phyloP scores from a whole-genome alignment of 352 stramenopile species.

The Peronospora belbahrii region DNA sequence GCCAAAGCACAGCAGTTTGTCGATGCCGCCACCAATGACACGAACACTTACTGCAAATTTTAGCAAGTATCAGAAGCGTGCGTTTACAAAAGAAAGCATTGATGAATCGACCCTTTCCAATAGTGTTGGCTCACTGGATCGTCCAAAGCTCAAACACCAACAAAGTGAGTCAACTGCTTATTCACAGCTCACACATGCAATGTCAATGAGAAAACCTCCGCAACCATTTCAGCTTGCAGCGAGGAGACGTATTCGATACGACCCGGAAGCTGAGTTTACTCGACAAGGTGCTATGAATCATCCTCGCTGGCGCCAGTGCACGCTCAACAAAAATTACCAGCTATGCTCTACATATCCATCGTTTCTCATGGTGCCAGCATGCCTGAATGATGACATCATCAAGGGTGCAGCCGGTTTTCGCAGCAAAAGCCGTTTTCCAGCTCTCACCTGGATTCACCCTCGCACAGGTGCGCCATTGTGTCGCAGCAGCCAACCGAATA shows the following conservation, averaged over 20 bases:
- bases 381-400: conserved; percentile 61
- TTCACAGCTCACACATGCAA: conserved; percentile 12
- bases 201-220: conserved; percentile 24
- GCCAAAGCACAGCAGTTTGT: conserved; percentile 37
- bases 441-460: conserved; percentile 87
- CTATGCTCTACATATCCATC: conserved; percentile 66
- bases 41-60: conserved; percentile 23
- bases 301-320: conserved; percentile 54
- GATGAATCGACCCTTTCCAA: conserved; percentile 1
- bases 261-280: conserved; percentile 48
- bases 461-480: conserved; percentile 88
- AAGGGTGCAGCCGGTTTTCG: conserved; percentile 57
- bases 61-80: conserved; percentile 32
- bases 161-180: conserved; percentile 28
- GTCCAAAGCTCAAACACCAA: conserved; percentile 35
- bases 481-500: conserved; percentile 92
- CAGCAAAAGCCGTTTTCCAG: conserved; percentile 71
- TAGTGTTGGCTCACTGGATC: conserved; percentile 11
- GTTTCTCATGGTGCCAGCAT: conserved; percentile 62
- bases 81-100: conserved; percentile 23
- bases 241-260: conserved; percentile 68
- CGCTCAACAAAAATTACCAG: conserved; percentile 59
- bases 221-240: conserved; percentile 29
- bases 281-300: conserved; percentile 58
- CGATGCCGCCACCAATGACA: conserved; percentile 28